These are phyloP conservation scores for Pleurotus tuber-regium DNA, from an alignment of 768 basidiomycete genomes.

Conservation along the genomic window DNA sequence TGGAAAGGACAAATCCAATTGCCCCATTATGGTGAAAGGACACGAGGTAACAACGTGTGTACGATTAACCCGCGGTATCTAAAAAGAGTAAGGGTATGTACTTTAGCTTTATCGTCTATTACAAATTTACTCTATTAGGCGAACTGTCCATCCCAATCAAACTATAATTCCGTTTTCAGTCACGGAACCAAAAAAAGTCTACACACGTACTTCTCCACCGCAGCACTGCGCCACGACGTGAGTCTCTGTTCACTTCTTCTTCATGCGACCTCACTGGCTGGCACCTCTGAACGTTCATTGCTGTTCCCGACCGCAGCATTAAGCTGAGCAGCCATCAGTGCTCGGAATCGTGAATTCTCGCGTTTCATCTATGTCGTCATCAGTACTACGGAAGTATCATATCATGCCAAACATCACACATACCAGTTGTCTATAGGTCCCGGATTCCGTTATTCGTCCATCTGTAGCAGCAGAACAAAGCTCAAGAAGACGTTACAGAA, in stretches of 20 bases:
- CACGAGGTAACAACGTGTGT: conserved; percentile 7
- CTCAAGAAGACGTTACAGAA: no score
- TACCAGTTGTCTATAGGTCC: conserved; percentile 77
- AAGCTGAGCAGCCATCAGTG: conserved; percentile 88
- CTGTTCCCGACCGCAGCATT: conserved; percentile 42
- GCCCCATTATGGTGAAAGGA: not conserved
- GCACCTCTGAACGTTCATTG: conserved; percentile 13
- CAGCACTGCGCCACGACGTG: conserved; percentile 14
- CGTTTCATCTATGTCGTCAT: conserved; percentile 55
- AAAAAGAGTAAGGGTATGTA: conserved; percentile 9
- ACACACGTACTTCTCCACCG: conserved; percentile 4
- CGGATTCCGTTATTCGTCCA: conserved; percentile 79
- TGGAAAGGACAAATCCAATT: not conserved
- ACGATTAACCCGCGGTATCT: not conserved
- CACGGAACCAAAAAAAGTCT: not conserved
- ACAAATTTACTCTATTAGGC: conserved; percentile 2
- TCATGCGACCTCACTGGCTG: conserved; percentile 10
- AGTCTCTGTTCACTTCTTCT: no score
- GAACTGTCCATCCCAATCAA: not conserved
- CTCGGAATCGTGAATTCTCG: conserved; percentile 75
- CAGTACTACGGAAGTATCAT: no score
- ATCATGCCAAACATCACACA: conserved; percentile 19
- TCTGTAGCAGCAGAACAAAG: conserved; percentile 39
- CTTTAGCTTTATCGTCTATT: conserved; percentile 9
- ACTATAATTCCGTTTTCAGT: not conserved